A percentile compares a stretch with the other conserved stretches of the same genome.
Conservation (phyloP, 257 asterid species). For the Salvia miltiorrhiza region DNA sequence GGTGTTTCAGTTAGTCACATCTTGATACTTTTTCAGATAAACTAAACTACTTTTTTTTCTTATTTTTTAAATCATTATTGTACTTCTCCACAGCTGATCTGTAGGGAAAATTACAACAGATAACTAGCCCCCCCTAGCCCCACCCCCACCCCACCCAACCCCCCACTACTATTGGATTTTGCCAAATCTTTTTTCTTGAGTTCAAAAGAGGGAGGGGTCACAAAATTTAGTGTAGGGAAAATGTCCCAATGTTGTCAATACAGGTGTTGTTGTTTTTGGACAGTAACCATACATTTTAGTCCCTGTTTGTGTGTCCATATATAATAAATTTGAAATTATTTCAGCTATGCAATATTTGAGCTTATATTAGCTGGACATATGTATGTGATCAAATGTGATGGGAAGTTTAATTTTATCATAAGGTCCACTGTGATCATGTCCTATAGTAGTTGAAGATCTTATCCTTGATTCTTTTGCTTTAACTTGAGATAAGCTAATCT, state of each 20-base stretch:
- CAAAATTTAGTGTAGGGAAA: conserved; percentile 21
- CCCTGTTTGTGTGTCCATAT: conserved; percentile 8
- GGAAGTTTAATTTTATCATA: background rate
- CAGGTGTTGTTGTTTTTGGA: conserved; percentile 22
- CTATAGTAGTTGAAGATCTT: conserved; percentile 36
- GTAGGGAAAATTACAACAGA: conserved; percentile 8
- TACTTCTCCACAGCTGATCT: conserved; percentile 13
- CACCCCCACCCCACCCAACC: background rate
- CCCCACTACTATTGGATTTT: conserved; percentile 33
- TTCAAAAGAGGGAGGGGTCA: background rate
- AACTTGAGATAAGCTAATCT: conserved; percentile 36
- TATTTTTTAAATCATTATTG: conserved; percentile 31
- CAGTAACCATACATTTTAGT: conserved; percentile 12
- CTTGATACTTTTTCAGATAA: conserved; percentile 26
- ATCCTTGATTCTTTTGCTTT: conserved; percentile 45
- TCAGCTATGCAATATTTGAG: conserved; percentile 23
- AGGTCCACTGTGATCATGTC: conserved; percentile 32
- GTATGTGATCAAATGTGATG: conserved; percentile 8
- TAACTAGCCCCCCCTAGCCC: background rate
- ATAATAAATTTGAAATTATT: background rate
- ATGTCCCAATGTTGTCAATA: conserved; percentile 33
- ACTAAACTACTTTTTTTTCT: conserved; percentile 16
- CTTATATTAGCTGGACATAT: conserved; percentile 31
- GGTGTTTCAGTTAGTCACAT: conserved; percentile 53
- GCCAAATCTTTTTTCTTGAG: conserved; percentile 19